Percentiles rank a stretch among this genome's conserved stretches.
phyloP scores from a whole-genome alignment of 805 yeast genomes.

The Wickerhamiella hasegawae region DNA sequence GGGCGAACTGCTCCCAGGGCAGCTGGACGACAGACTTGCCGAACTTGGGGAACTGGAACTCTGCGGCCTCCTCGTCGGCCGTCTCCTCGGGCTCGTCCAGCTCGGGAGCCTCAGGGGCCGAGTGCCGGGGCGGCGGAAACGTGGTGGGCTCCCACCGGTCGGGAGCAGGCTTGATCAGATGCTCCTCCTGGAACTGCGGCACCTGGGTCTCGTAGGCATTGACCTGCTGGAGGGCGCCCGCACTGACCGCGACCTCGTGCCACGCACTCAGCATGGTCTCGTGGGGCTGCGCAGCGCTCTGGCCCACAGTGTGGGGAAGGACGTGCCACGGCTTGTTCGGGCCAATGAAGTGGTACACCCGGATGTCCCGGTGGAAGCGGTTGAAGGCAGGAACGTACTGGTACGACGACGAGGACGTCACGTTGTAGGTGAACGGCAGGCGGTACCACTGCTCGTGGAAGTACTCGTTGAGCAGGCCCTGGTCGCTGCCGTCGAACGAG shows the following conservation, averaged over 20 bases:
- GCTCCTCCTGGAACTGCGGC: slow-evolving; percentile 2
- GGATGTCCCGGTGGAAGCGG: slow-evolving; percentile 31
- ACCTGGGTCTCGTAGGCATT: neutral
- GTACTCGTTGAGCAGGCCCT: slow-evolving; percentile 70
- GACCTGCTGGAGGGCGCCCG: neutral
- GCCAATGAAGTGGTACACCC: slow-evolving; percentile 26
- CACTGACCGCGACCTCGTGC: neutral
- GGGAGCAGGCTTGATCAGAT: slow-evolving; percentile 10
- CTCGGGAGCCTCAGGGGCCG: slow-evolving; percentile 5
- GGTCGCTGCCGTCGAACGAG: slow-evolving; percentile 83
- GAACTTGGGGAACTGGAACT: slow-evolving; percentile 10
- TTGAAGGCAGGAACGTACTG: slow-evolving; percentile 57
- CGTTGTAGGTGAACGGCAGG: slow-evolving; percentile 71
- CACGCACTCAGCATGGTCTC: neutral
- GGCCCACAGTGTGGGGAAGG: neutral
- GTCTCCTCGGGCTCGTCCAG: slow-evolving; percentile 3
- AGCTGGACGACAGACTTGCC: slow-evolving; percentile 10
- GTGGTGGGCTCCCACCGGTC: slow-evolving; percentile 13
- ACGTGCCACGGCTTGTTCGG: slow-evolving; percentile 25
- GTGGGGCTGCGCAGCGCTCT: neutral
- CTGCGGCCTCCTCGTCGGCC: neutral
- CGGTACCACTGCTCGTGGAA: slow-evolving; percentile 47
- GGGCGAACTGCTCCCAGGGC: slow-evolving; percentile 1
- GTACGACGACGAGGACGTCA: slow-evolving; percentile 47
- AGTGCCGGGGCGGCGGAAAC: slow-evolving; percentile 11